Evolutionary conservation across 1,284 basidiomycete genomes (phyloP).

Genomic region (Boletus mariae): DNA sequence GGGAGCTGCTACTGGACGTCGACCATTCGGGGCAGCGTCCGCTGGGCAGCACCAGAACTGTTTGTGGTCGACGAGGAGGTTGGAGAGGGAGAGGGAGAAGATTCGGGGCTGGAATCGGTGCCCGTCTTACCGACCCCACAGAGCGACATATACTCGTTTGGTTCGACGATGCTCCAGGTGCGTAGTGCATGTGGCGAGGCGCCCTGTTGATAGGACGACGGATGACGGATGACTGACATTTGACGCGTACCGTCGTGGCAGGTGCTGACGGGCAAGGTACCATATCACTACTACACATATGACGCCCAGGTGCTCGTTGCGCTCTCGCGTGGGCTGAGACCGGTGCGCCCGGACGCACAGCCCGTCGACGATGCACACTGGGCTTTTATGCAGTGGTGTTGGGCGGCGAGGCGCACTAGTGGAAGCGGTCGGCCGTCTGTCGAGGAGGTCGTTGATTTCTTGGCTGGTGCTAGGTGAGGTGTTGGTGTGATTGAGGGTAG

Average conservation of each 20-base stretch:
- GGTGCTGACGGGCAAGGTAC: conserved; percentile 24
- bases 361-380: conserved; percentile 17
- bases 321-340: conserved; percentile 17
- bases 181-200: not conserved
- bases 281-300: conserved; percentile 25
- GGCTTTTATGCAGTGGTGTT: conserved; percentile 23
- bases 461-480: conserved; percentile 2
- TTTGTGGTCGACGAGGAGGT: conserved; percentile 14
- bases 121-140: conserved; percentile 2
- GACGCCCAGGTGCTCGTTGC: conserved; percentile 23
- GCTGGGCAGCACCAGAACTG: conserved; percentile 28
- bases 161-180: conserved; percentile 27
- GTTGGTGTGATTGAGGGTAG: not conserved
- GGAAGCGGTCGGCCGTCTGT: conserved; percentile 10
- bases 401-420: conserved; percentile 2
- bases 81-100: not conserved
- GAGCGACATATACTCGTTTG: conserved; percentile 28
- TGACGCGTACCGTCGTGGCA: not conserved
- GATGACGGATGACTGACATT: not conserved
- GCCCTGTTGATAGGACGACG: not conserved
- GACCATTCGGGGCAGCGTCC: conserved; percentile 25
- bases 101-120: not conserved
- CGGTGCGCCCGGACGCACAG: conserved; percentile 12
- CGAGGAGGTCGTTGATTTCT: conserved; percentile 18
- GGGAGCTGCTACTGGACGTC: conserved; percentile 31